A percentile compares a stretch with the other conserved stretches of the same genome.
These are phyloP conservation scores for Paracamarosporium sp. DNA, from an alignment of 2,329 filamentous ascomycete genomes.

Conservation along the genomic window DNA sequence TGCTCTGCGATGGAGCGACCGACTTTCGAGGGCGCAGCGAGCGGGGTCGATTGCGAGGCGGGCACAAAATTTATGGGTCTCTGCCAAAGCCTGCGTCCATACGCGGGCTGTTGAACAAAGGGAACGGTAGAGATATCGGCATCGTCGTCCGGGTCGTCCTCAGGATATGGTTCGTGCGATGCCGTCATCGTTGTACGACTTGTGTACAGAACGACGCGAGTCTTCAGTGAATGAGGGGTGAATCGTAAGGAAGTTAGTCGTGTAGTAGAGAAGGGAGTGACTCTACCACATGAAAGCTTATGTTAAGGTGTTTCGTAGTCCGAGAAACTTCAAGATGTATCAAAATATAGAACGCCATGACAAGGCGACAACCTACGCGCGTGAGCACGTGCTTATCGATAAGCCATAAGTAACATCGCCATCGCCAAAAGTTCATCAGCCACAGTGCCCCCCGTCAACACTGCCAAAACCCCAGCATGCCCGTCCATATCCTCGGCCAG, in stretches of 20 bases:
- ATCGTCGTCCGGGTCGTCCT: constrained; percentile 29
- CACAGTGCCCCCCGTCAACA: constrained; percentile 11
- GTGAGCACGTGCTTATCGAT: constrained; percentile 7
- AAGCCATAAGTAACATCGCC: constrained; percentile 6
- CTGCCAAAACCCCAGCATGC: constrained; percentile 61
- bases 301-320: neutral
- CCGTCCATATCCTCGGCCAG: constrained; percentile 65
- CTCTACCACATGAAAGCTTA: neutral
- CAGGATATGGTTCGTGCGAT: constrained; percentile 4
- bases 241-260: neutral
- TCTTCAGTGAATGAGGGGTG: neutral
- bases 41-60: constrained; percentile 43
- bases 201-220: neutral
- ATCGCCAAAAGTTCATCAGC: constrained; percentile 28
- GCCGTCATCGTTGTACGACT: constrained; percentile 13
- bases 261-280: constrained; percentile 16
- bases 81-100: constrained; percentile 67
- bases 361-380: neutral
- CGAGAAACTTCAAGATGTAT: neutral
- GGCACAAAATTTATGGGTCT: constrained; percentile 66
- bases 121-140: constrained; percentile 67
- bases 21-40: constrained; percentile 37
- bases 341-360: neutral
- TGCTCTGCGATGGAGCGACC: constrained; percentile 65
- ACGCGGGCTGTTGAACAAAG: constrained; percentile 64